Percentiles rank a stretch among this genome's conserved stretches.
These are phyloP conservation scores for Fusarium scirpi DNA, from an alignment of 2,329 filamentous ascomycete genomes.

Conservation along the genomic window DNA sequence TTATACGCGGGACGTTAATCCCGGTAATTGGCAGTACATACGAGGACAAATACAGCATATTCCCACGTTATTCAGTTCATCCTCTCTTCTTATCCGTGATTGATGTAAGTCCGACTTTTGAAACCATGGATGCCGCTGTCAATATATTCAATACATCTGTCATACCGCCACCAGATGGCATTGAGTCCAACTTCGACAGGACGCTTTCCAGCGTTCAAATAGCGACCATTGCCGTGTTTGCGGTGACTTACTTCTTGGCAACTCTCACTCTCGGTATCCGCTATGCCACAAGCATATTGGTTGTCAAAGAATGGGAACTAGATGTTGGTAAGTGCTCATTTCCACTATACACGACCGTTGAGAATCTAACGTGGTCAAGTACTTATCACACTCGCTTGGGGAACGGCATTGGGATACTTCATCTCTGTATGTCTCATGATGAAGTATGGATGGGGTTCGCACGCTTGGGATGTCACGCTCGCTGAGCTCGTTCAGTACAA, in stretches of 20 bases:
- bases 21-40: neutral
- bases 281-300: neutral
- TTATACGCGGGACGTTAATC: neutral
- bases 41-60: neutral
- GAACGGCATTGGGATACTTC: neutral
- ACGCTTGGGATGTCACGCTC: slow-evolving; percentile 3
- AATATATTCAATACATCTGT: neutral
- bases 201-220: neutral
- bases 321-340: neutral
- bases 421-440: slow-evolving; percentile 8
- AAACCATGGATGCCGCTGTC: neutral
- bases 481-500: neutral
- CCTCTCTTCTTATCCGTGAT: neutral
- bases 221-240: neutral
- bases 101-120: neutral
- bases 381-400: neutral
- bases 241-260: neutral
- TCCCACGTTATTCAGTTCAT: neutral
- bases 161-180: neutral
- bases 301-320: neutral
- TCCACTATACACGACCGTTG: too few species aligned
- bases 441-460: slow-evolving; percentile 8
- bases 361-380: neutral
- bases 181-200: neutral
- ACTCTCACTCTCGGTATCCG: neutral